These are phyloP conservation scores for Fragaria vesca DNA, from an alignment of 306 rosid genomes.

Conservation along the genomic window DNA sequence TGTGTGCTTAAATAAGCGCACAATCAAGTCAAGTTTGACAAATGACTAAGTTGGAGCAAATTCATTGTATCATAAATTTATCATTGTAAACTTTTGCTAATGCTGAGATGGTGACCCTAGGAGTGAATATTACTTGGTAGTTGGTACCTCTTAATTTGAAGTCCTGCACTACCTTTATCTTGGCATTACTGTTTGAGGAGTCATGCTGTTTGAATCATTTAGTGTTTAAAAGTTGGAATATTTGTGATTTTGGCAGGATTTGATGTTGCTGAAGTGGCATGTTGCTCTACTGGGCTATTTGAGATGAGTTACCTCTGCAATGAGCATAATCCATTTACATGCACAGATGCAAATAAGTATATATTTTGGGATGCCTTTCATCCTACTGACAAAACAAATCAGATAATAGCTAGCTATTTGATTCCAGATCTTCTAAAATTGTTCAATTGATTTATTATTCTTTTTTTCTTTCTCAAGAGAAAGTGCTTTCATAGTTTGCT, in stretches of 20 bases:
- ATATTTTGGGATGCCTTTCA: conserved; percentile 69
- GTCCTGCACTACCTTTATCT: neutral
- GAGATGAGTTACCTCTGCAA: conserved; percentile 93
- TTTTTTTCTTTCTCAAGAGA: neutral
- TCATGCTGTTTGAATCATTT: neutral
- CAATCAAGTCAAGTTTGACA: neutral
- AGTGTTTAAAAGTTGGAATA: neutral
- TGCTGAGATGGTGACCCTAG: neutral
- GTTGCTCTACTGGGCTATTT: conserved; percentile 80
- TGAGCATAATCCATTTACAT: conserved; percentile 48
- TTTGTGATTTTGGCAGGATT: conserved; percentile 45
- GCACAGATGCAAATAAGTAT: conserved; percentile 68
- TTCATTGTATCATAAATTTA: neutral
- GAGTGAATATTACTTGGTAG: neutral
- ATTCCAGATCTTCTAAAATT: conserved; percentile 14
- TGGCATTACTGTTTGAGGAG: neutral
- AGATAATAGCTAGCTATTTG: conserved; percentile 23
- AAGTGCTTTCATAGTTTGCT: neutral
- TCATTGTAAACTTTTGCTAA: neutral
- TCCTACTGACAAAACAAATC: conserved; percentile 52
- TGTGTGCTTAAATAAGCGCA: conserved; percentile 3
- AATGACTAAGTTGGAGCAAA: conserved; percentile 1
- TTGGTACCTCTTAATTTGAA: neutral
- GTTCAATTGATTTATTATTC: conserved; percentile 3
- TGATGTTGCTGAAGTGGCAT: conserved; percentile 59